Evolutionary conservation across 306 rosid genomes (phyloP), one percentile per base, ranked within the genome.

Genomic region (Acacia melanoxylon): DNA sequence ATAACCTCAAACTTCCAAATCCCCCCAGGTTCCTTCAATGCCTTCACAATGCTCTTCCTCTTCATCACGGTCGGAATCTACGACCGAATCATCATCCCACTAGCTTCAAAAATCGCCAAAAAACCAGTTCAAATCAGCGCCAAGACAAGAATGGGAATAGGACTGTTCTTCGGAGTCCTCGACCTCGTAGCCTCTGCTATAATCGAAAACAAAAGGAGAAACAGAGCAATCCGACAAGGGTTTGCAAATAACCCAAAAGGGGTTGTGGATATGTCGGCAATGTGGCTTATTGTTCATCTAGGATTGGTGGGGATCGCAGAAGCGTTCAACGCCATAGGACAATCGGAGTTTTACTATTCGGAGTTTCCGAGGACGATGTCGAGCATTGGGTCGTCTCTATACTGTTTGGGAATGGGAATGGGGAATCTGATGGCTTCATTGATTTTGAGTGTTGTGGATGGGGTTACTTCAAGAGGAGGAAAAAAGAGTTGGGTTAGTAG

Each of bases 321-420:
- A 79, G 97, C 97, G 62, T 86, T 89, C 17, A 92, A 78, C 22
- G 82, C 80, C 1, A 86, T 92, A 8, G 97, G 87, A 37, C 94
- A 92, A 75, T 83, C 88, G 2, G 97, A 92, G 84, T 89, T 92
- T 78, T 91, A 89, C 79, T 92, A 91, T 68, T 74, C 90, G 1
- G 94, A 91, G 79, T 91, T 92, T 33, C 97, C 97, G 0, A 85
- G 87, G 68, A 89, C 91, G 19, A 91, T 92, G 95, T 86, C 94
- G 20, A 91, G 97, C 65, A 82, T 92, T 29, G 93, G 92, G 11
- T 51, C 90, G 0, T 42, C 97, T 1, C 78, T 92, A 11, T 84
- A 79, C 31, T 86, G 86, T 20, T 68, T 92, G 16, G 91, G 91
- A 42, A 69, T 81, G 80, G 97, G 87, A 0, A 81, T 87, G 54